Evolutionary conservation across 2,329 filamentous ascomycete species (phyloP).

Genomic region (Seiridium cupressi): DNA sequence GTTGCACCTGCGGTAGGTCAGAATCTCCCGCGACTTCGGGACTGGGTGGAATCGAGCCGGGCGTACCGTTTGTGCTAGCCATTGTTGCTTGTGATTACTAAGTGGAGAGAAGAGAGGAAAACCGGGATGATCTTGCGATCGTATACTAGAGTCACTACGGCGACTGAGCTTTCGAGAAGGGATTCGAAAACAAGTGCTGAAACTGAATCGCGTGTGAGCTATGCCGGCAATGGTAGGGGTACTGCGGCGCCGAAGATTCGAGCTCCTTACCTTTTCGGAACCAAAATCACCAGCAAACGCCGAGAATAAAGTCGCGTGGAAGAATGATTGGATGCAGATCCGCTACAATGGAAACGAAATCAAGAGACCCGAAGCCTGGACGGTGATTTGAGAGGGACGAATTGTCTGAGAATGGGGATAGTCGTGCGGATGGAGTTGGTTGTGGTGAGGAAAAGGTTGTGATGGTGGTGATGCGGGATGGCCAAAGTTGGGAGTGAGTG

Average conservation of each 20-base stretch:
- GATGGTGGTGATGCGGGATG: conserved; percentile 4
- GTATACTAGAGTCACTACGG: neutral
- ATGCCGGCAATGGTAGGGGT: no score
- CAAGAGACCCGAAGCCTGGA: neutral
- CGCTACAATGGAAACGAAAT: neutral
- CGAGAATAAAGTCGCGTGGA: conserved; percentile 2
- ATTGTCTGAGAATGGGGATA: neutral
- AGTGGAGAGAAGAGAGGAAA: neutral
- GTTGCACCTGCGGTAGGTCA: conserved; percentile 22
- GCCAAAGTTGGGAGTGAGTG: neutral
- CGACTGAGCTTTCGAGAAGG: neutral
- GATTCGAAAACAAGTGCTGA: neutral
- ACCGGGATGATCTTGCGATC: neutral
- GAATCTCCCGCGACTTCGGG: neutral
- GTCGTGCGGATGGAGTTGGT: neutral
- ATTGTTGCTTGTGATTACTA: conserved; percentile 5
- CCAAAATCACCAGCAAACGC: conserved; percentile 6
- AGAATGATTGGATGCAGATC: neutral
- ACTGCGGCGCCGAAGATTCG: no score
- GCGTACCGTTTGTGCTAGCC: conserved; percentile 9
- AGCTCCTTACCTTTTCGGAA: conserved; percentile 7
- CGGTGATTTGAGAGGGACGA: neutral
- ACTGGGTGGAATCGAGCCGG: neutral
- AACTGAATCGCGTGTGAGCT: neutral
- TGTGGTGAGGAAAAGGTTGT: neutral